These are phyloP conservation scores for Kurtzmaniella quercitrusa DNA, from an alignment of 1,139 yeast genomes.

Conservation along the genomic window DNA sequence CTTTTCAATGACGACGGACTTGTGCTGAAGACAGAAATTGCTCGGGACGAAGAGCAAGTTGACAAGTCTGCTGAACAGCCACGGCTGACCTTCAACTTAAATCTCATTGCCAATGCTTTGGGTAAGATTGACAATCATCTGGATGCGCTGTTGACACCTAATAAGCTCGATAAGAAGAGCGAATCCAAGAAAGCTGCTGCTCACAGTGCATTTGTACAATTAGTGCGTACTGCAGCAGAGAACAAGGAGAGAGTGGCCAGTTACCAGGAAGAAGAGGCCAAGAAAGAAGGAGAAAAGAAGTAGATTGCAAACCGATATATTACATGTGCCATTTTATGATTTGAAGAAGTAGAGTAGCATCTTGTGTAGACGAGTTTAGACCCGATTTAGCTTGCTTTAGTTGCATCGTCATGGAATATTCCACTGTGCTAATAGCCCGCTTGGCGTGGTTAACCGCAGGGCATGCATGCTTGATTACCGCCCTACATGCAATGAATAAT, in stretches of 20 bases:
- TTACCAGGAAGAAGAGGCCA: slow-evolving; percentile 24
- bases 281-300: not conserved
- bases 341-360: too few relatives aligned
- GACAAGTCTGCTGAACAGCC: not conserved
- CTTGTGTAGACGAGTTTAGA: too few relatives aligned
- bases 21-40: slow-evolving; percentile 4
- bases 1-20: slow-evolving; percentile 32
- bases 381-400: too few relatives aligned
- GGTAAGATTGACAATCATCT: slow-evolving; percentile 10
- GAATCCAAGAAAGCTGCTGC: slow-evolving; percentile 14
- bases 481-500: too few relatives aligned
- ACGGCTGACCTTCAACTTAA: slow-evolving; percentile 15
- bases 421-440: too few relatives aligned
- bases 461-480: too few relatives aligned
- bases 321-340: too few relatives aligned
- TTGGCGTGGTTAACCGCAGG: too few relatives aligned
- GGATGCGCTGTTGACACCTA: slow-evolving; percentile 7
- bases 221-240: slow-evolving; percentile 66
- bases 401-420: too few relatives aligned
- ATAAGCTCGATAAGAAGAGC: not conserved
- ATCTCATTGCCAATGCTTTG: slow-evolving; percentile 20
- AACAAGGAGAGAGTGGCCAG: slow-evolving; percentile 57
- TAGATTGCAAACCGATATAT: not conserved
- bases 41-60: not conserved
- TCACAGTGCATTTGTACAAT: slow-evolving; percentile 59